phyloP scores from a whole-genome alignment of 225 moss, liverwort and hornwort species.

The Polytrichum formosum region DNA sequence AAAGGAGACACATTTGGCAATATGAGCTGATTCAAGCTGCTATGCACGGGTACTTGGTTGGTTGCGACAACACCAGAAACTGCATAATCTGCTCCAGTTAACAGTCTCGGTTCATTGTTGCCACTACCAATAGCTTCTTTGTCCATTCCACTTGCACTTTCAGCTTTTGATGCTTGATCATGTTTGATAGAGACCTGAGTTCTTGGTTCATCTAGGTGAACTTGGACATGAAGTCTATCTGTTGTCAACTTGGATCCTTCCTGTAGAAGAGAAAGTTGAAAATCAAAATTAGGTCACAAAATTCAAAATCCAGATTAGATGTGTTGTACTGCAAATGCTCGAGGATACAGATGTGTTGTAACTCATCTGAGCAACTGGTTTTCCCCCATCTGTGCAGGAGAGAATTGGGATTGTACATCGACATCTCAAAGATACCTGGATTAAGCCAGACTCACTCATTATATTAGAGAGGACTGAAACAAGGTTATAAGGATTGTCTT shows the following conservation, averaged over 20 bases:
- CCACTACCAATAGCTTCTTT: slow-evolving; percentile 1
- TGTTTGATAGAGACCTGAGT: background rate
- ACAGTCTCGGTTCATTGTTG: background rate
- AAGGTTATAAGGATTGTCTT: too few relatives aligned
- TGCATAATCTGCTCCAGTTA: background rate
- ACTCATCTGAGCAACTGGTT: too few relatives aligned
- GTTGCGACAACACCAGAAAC: background rate
- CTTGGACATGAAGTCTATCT: background rate
- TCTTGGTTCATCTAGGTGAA: background rate
- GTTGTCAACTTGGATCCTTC: background rate
- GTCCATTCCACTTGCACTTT: slow-evolving; percentile 1
- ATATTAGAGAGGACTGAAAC: too few relatives aligned
- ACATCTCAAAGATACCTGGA: background rate
- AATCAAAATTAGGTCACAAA: background rate
- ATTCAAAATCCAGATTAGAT: background rate
- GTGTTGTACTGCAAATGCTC: background rate
- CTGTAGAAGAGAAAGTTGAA: background rate
- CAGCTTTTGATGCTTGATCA: slow-evolving; percentile 2
- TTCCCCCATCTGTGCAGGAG: background rate
- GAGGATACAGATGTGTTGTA: too few relatives aligned
- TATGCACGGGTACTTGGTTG: background rate
- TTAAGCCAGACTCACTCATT: background rate
- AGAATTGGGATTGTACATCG: background rate
- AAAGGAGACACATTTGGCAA: slow-evolving; percentile 11
- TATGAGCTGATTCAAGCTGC: slow-evolving; percentile 2